Evolutionary conservation across 805 yeast genomes (phyloP), one percentile per base, ranked within the genome.

Genomic region (Groenewaldozyma salmanticensis): DNA sequence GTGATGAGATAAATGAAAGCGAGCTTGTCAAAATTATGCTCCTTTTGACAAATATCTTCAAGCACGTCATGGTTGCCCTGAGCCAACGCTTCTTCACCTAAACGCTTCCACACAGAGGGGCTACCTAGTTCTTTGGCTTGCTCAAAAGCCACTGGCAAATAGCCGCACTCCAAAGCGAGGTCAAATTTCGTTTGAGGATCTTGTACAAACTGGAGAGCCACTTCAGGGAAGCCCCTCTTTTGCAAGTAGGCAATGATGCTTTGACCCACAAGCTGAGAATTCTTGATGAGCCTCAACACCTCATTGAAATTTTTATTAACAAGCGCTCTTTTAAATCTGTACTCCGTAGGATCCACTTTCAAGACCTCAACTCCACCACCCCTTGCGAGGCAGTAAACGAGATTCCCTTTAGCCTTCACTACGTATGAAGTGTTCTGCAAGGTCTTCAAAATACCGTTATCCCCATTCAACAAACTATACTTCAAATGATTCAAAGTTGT

Each of bases 101-200:
- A 69, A 51, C 74, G 76, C 47, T 77, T 81, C 96, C 97, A 94
- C 44, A 78, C 75, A 21, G 67, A 66, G 13, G 75, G 65, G 47
- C 72, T 72, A 56, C 85, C 77, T 54, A 92, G 71, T 48, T 75
- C 74, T 52, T 76, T 75, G 34, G 97, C 97, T 68, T 90, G 95
- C 42, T 72, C 79, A 37, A 83, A 67, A n/a, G 97, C 99, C 49
- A 82, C 82, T 11, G 71, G 72, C 51, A 92, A 70, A 60, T 90
- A 84, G 52, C 95, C 90, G 58, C 95, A 84, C 66, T 92, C 96
- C 47, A 92, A 70, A 19, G 98, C 96, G 53, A 92, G 72, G 53
- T 92, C 98, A 55, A 92, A 90, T 62, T 95, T 77, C 33, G 96
- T 85, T 61, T 88, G 95, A 4, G 97, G 81, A 60, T 92, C 98